Evolutionary conservation across 1,284 basidiomycete species (phyloP).

Genomic region (Ceratorhiza oryzae-sativae): DNA sequence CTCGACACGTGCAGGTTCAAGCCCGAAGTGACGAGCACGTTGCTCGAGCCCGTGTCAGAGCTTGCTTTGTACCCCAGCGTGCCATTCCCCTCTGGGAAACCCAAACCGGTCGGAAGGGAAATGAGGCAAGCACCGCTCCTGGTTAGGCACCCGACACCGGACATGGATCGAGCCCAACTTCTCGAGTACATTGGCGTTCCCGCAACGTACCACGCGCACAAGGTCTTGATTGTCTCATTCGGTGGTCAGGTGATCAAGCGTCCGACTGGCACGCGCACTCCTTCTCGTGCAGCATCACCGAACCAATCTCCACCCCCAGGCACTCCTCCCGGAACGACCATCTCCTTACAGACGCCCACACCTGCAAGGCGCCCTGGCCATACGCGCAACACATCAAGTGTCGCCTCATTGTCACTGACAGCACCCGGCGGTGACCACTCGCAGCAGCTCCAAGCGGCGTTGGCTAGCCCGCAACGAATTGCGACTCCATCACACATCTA

Average conservation of each 20-base stretch:
- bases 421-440: slow-evolving; percentile 22
- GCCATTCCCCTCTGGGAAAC: slow-evolving; percentile 50
- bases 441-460: slow-evolving; percentile 25
- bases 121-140: slow-evolving; percentile 68
- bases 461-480: slow-evolving; percentile 44
- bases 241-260: slow-evolving; percentile 75
- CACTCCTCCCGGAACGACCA: not conserved
- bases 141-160: slow-evolving; percentile 59
- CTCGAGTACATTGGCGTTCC: slow-evolving; percentile 68
- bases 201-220: slow-evolving; percentile 52
- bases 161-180: slow-evolving; percentile 62
- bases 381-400: slow-evolving; percentile 16
- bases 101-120: slow-evolving; percentile 52
- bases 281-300: slow-evolving; percentile 17
- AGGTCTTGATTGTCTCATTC: slow-evolving; percentile 77
- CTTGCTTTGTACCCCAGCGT: slow-evolving; percentile 52
- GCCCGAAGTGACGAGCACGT: slow-evolving; percentile 55
- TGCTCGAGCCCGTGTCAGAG: slow-evolving; percentile 49
- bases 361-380: not conserved
- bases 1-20: slow-evolving; percentile 56
- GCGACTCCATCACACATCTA: slow-evolving; percentile 60
- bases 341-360: slow-evolving; percentile 1
- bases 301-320: slow-evolving; percentile 17
- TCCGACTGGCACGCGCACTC: slow-evolving; percentile 50
- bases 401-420: slow-evolving; percentile 1